phyloP scores from a whole-genome alignment of 768 basidiomycete genomes.

The Chalciporus chontae region DNA sequence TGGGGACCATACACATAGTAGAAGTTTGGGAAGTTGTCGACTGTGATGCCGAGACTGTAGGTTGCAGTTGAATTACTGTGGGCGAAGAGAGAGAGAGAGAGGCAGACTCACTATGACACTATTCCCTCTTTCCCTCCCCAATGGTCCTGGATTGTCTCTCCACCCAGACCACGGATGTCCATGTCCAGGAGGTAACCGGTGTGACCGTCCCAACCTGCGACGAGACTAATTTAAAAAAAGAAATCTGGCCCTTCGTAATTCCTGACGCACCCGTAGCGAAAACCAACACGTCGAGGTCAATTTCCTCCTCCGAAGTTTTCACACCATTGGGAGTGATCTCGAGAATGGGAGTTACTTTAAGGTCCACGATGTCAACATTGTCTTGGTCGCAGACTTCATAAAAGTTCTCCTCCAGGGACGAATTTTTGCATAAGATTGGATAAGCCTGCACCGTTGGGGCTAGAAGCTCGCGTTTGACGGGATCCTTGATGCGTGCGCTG shows the following conservation, averaged over 20 bases:
- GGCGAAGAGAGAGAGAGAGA: too few species aligned
- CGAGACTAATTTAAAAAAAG: too few species aligned
- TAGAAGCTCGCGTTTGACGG: conserved; percentile 8
- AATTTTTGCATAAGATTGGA: conserved; percentile 8
- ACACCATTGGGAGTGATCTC: conserved; percentile 5
- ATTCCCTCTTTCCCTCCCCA: conserved; percentile 3
- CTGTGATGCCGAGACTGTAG: conserved; percentile 1
- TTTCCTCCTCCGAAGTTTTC: conserved; percentile 3
- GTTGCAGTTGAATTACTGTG: neutral
- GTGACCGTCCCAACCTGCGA: neutral
- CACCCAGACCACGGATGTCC: conserved; percentile 4
- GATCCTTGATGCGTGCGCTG: conserved; percentile 8
- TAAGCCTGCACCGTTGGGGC: conserved; percentile 6
- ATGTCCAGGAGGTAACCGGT: conserved; percentile 3
- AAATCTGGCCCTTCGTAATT: too few species aligned
- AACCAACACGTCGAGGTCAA: conserved; percentile 6
- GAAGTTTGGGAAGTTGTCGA: conserved; percentile 10
- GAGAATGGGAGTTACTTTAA: conserved; percentile 8
- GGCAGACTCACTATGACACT: conserved; percentile 5
- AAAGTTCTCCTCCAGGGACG: conserved; percentile 6
- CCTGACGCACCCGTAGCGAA: conserved; percentile 8
- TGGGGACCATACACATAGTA: conserved; percentile 7
- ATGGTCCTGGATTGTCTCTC: conserved; percentile 7
- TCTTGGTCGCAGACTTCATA: conserved; percentile 9
- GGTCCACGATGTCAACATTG: conserved; percentile 9